phyloP scores from a whole-genome alignment of 371 early-diverging fungal species.

The Mortierella sp. region DNA sequence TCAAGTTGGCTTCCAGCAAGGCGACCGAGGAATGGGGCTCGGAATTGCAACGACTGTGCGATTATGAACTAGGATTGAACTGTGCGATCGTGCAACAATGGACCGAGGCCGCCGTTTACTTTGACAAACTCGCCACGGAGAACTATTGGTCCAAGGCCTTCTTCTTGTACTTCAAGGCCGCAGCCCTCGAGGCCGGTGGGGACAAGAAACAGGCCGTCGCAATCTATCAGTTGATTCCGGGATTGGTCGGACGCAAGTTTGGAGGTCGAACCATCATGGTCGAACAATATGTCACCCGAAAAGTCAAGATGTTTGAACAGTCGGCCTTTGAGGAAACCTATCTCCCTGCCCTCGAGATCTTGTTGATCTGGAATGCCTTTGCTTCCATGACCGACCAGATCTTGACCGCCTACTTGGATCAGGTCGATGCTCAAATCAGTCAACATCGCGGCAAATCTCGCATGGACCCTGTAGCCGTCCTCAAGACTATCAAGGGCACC shows the following conservation, averaged over 20 bases:
- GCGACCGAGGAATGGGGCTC: conserved; percentile 66
- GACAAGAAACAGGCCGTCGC: conserved; percentile 61
- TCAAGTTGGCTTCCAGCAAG: conserved; percentile 61
- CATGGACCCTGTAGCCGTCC: conserved; percentile 41
- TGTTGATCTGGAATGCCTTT: conserved; percentile 68
- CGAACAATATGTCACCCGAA: conserved; percentile 65
- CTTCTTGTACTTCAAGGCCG: conserved; percentile 68
- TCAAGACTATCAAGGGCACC: conserved; percentile 50
- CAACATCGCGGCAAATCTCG: conserved; percentile 18
- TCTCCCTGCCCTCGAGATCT: conserved; percentile 64
- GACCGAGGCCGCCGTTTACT: conserved; percentile 58
- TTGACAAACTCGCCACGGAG: conserved; percentile 60
- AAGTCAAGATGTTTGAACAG: conserved; percentile 63
- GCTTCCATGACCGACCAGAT: conserved; percentile 59
- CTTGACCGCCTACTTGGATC: conserved; percentile 55
- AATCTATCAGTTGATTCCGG: conserved; percentile 63
- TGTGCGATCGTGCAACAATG: conserved; percentile 64
- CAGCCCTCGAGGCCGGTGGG: conserved; percentile 64
- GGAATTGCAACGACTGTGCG: conserved; percentile 64
- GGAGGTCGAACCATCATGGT: conserved; percentile 64
- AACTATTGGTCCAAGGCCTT: conserved; percentile 73
- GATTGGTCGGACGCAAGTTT: conserved; percentile 60
- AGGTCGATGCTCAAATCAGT: conserved; percentile 58
- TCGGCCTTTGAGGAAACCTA: conserved; percentile 67
- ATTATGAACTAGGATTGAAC: conserved; percentile 72